Evolutionary conservation across 2,329 filamentous ascomycete genomes (phyloP), one percentile per base, ranked within the genome.

Genomic region (Diplodia intermedia): DNA sequence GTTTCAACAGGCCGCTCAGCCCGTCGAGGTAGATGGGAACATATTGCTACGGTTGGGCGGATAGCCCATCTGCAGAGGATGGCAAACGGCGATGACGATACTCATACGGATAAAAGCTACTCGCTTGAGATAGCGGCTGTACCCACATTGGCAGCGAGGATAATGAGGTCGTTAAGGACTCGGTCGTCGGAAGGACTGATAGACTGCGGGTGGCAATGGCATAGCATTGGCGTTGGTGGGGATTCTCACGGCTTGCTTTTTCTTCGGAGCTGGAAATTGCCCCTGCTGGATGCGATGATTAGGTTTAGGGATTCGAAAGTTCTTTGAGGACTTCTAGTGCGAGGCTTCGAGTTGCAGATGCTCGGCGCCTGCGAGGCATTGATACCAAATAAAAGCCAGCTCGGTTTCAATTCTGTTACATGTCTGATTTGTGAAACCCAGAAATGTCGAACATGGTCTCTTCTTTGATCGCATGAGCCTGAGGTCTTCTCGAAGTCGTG

Each of bases 1-100:
- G 91, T 6, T 95, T 95, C 83, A 95, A 94, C 77, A 82, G 91
- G 73, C 91, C 91, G 55, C 81, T 94, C 65, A 91, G 89, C 50
- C 79, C 79, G 8, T 40, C 54, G 20, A 29, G 56, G 29, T 61
- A 53, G 40, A 29, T 29, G 53, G 26, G 29, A 29, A 8, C n/a
- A 33, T 33, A 26, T 26, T 26, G 23, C 23, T 26, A 3, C 23
- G 23, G 23, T 3, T 26, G 31, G 31, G 31, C 8, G 31, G 31
- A 33, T 33, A 8, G 31, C 8, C 31, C 8, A 7, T 33, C 31
- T 33, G 6, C 31, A 33, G 5, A 33, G 31, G 31, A 33, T 33
- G 31, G 31, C 8, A 8, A 8, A 33, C 8, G 5, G 8, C 31
- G 31, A 8, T 8, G 31, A 8, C 8, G 31, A 8, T 33, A 33